Base-by-base conservation (phyloP, 1,284 basidiomycete genomes). In the Trametes hirsuta region DNA sequence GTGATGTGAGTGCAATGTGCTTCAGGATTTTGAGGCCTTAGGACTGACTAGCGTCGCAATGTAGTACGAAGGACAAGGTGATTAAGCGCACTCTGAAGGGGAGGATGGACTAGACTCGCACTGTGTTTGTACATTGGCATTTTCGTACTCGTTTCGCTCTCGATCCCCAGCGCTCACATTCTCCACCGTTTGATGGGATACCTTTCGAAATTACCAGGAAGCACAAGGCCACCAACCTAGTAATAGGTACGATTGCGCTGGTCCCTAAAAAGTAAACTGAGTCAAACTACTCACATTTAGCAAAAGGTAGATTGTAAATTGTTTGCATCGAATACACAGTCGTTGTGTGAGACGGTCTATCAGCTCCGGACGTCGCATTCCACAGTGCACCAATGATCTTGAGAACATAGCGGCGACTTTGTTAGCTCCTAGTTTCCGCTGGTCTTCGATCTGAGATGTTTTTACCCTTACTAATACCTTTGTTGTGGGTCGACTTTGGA, bases 11-110 rank as follows among this genome's bases (percentile, higher is more conserved):
- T 84, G 30, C 39, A 50, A 39, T 56, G 2, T 55, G 15, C 55
- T 21, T 57, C 41, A 40, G 11, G 6, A 46, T 37, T 5, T 4
- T 3, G 47, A 6, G 41, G 4, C 4, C 10, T 4, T 6, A 1
- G 14, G 12, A 37, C 49, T 52, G 47, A 60, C 30, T 30, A 25
- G n/a, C 15, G 10, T 10, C 42, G 15, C 30, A 35, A 14, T 15
- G 10, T 70, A 96, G 94, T 62, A 95, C 93, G 42, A 91, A 92
- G 69, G 94, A 95, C 72, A 88, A 88, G 72, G 86, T 95, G 37
- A 83, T 94, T 66, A 93, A 91, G 48, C 88, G 94, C 68, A 93
- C 88, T 64, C 77, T 97, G 72, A 94, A 94, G 75, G 89, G 86
- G 50, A 86, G 95, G 72, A 96, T 97, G 94, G 95, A 97, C 76